Evolutionary conservation across 495 filamentous ascomycete genomes (phyloP).

Genomic region (Trypethelium eluteriae): DNA sequence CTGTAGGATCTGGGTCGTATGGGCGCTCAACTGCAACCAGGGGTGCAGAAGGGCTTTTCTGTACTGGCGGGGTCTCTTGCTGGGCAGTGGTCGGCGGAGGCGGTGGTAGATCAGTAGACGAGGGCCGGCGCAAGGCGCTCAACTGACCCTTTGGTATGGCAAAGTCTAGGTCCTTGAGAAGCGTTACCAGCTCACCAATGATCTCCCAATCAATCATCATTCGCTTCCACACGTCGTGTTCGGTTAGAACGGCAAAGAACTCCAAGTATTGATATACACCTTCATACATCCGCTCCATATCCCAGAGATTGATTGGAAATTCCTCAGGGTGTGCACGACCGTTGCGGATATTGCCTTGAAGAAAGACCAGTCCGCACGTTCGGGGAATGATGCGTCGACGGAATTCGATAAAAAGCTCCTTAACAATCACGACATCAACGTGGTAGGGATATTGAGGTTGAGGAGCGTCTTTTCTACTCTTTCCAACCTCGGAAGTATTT

Average conservation of each 20-base stretch:
- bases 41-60: constrained; percentile 10
- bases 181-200: constrained; percentile 69
- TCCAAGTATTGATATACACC: constrained; percentile 89
- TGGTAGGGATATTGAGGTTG: constrained; percentile 34
- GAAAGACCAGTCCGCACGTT: constrained; percentile 82
- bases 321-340: constrained; percentile 60
- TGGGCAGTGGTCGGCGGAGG: constrained; percentile 12
- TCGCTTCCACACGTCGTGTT: constrained; percentile 45
- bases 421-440: constrained; percentile 64
- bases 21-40: constrained; percentile 35
- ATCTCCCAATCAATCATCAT: constrained; percentile 85
- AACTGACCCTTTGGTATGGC: constrained; percentile 68
- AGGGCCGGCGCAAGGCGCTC: constrained; percentile 28
- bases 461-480: constrained; percentile 33
- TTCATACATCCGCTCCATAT: constrained; percentile 87
- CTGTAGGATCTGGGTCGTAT: constrained; percentile 26
- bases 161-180: constrained; percentile 77
- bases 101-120: constrained; percentile 11
- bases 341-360: constrained; percentile 81
- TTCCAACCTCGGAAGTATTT: constrained; percentile 16
- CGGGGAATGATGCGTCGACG: constrained; percentile 85
- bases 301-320: constrained; percentile 91
- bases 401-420: constrained; percentile 87
- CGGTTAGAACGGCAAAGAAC: constrained; percentile 84
- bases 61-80: constrained; percentile 25